phyloP scores from a whole-genome alignment of 768 basidiomycete genomes.

The Epithele typhae region DNA sequence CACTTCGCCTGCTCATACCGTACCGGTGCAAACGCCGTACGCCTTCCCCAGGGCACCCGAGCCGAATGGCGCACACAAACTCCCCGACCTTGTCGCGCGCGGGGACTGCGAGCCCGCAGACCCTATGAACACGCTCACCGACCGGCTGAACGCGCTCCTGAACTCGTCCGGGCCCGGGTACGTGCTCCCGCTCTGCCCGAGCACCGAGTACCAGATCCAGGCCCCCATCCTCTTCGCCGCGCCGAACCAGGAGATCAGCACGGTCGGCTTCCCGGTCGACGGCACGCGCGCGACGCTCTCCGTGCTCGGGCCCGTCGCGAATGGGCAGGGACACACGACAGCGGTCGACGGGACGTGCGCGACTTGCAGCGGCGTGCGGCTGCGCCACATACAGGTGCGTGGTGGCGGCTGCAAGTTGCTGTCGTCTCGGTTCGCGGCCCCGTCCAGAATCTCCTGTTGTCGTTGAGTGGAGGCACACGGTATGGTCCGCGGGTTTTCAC shows the following conservation, averaged over 20 bases:
- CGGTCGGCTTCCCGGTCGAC: conserved; percentile 68
- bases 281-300: conserved; percentile 63
- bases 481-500: no score
- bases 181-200: conserved; percentile 61
- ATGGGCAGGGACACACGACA: conserved; percentile 65
- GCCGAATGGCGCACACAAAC: no score
- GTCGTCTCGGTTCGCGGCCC: no score
- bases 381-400: conserved; percentile 70
- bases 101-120: conserved; percentile 38
- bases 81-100: conserved; percentile 9
- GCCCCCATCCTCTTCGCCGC: conserved; percentile 64
- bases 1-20: no score
- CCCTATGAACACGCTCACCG: conserved; percentile 57
- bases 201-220: conserved; percentile 55
- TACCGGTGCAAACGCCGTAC: no score
- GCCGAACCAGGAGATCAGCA: conserved; percentile 77
- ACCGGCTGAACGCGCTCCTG: conserved; percentile 61
- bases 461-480: no score
- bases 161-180: conserved; percentile 65
- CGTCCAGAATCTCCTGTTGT: no score
- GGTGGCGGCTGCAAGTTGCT: no score
- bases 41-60: no score
- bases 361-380: conserved; percentile 52
- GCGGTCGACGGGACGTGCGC: conserved; percentile 66
- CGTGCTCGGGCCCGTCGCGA: conserved; percentile 57